Evolutionary conservation across 2,329 filamentous ascomycete species (phyloP), one percentile per base, ranked within the genome.

Genomic region (Xylaria sp.): DNA sequence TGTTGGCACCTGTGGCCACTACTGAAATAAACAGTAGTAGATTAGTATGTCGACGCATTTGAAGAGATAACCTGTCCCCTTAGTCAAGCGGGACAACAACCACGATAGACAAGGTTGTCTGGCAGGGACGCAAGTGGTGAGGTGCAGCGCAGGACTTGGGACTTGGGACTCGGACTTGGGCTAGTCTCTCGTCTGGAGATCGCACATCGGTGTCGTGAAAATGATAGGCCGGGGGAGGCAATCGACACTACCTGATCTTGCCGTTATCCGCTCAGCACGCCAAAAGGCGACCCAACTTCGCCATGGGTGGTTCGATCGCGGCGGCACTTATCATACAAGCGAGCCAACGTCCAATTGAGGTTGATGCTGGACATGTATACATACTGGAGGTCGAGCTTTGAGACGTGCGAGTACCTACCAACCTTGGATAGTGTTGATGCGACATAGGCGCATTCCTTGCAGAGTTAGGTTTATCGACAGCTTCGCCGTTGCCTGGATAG

Each of bases 1-100:
- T 54, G 25, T 23, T 51, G 40, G 41, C 10, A 17, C 49, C 41
- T 41, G 25, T 23, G 27, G 37, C 15, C 49, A 44, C 49, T 54
- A 59, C 53, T 59, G 55, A 59, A 48, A 38, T 27, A 27, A 48
- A 57, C 38, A 51, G 53, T 53, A 47, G 47, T 27, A 51, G 13
- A 41, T 31, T 19, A 29, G 47, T 44, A 27, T 51, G 53, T 41
- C 38, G 46, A 41, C 33, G 27, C 53, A 58, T 54, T 52, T 40
- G 60, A 54, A 49, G 56, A 43, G 41, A 63, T 29, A 23, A 29
- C 35, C 27, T 17, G 56, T 44, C 44, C 31, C 44, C 19, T 19
- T 23, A 27, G 54, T 17, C n/a, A 48, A 58, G 53, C 38, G 25
- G 44, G 48, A 48, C 21, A 43, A 21, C 13, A 29, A 41, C 27